These are phyloP conservation scores for Typha latifolia DNA, from an alignment of 176 grass and related monocot genomes.

Conservation along the genomic window DNA sequence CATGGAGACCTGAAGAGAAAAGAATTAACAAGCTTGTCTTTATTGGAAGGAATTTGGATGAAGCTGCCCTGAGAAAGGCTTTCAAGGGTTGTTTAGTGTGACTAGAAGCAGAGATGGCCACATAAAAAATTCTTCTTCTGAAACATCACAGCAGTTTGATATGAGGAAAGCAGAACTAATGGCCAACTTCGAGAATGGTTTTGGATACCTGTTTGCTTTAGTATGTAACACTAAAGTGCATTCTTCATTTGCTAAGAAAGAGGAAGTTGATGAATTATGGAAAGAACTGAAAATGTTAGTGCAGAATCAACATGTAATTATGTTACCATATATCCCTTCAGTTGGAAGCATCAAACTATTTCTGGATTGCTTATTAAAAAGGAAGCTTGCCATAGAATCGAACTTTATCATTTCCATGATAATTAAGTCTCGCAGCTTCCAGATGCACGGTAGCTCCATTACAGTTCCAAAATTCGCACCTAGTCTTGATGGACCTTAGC, in stretches of 20 bases:
- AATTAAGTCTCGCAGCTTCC: too few relatives aligned
- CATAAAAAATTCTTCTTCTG: not conserved
- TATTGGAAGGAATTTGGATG: conserved; percentile 56
- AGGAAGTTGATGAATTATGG: not conserved
- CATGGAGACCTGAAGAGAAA: conserved; percentile 54
- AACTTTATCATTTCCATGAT: too few relatives aligned
- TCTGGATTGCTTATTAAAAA: not conserved
- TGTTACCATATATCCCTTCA: not conserved
- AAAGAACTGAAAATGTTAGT: not conserved
- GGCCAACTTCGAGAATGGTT: not conserved
- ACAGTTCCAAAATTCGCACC: too few relatives aligned
- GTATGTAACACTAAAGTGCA: too few relatives aligned
- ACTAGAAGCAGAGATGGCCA: not conserved
- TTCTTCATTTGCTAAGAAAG: not conserved
- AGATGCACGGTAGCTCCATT: too few relatives aligned
- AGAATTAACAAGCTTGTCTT: conserved; percentile 53
- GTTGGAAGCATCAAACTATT: not conserved
- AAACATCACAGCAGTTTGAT: not conserved
- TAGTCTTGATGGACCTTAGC: too few relatives aligned
- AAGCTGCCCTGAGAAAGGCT: conserved; percentile 41
- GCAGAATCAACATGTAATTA: conserved; percentile 1
- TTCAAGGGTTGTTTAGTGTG: conserved; percentile 53
- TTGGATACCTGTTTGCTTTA: not conserved
- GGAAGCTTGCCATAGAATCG: not conserved
- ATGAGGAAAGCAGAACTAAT: not conserved